Base-by-base conservation (phyloP, 2,329 filamentous ascomycete species). In the Thermochaetoides dissita region DNA sequence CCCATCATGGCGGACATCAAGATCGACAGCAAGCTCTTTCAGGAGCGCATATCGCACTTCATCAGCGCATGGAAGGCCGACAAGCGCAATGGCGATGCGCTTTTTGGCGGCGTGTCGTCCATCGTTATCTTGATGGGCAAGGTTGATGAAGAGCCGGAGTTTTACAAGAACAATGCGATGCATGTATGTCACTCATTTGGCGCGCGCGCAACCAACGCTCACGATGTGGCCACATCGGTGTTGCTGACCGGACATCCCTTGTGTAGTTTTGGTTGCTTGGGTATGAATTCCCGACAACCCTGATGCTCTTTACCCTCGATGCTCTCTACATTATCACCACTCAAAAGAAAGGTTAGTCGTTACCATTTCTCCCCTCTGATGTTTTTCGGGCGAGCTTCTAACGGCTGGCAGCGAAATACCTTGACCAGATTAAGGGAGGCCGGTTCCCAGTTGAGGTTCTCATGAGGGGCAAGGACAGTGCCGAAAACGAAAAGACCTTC, bases 251-350 rank as follows among this genome's bases (percentile, higher is more conserved):
- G 17, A 24, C 17, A 24, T 24, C 3, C 17, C 17, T 24, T 24
- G 17, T 40, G 38, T 61, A 95, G 88, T 94, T 96, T 64, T 98
- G 93, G 93, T 73, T 98, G 42, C 76, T 98, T 48, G 91, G 91
- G 55, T 98, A 98, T 69, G 91, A 98, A 62, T 98, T 98, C 58
- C 91, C 91, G 31, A 88, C 89, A 34, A 98, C 91, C 0, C 70
- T 98, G 49, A 86, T 98, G 70, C 73, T 98, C 40, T 79, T 98
- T 60, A 96, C 89, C 1, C 68, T 80, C 47, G 91, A 96, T 47
- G 78, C 79, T 37, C 71, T 96, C 54, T 93, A 91, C 64, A 81
- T 96, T 46, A 79, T 98, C 51, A 98, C 91, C 6, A 98, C 91
- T 6, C 81, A 85, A 45, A 98, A 98, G 67, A 98, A 98, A 77